Evolutionary conservation across 1,139 yeast genomes (phyloP), one percentile per base, ranked within the genome.

Genomic region (Pichia sp.): DNA sequence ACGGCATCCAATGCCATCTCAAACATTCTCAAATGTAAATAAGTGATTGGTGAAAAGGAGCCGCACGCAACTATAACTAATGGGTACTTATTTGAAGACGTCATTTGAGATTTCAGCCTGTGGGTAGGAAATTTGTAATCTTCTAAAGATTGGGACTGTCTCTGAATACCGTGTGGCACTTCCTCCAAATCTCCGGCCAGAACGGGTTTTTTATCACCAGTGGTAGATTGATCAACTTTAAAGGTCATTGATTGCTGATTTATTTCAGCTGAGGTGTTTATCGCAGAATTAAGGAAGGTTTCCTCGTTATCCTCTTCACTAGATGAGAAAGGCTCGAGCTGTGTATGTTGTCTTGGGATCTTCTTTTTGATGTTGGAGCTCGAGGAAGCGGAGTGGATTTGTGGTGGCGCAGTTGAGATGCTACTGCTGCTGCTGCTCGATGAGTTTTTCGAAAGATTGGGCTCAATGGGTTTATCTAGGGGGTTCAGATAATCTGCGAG

Each of bases 1-100:
- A 94, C 85, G n/a, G 95, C 81, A 64, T 92, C 98, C 57, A 92
- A 68, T 0, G 98, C 98, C 63, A 92, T 92, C 66, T 92, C 98
- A 66, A 92, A 92, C 97, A 92, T 92, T 50, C 99, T 75, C 59
- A 92, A 68, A 64, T 92, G 98, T 47, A 92, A 71, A 63, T 92
- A 92, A 0, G 98, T 92, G 45, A 92, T 80, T 35, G 99, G 99
- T 1, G 95, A 85, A 60, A 92, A 92, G 5, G 96, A 87, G 5
- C 99, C 98, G 65, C 98, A 92, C 2, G 98, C 97, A 31, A 92
- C 97, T 47, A 92, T 76, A 16, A 92, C 97, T 53, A 92, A 71
- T 1, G 99, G 98, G 53, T 81, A 75, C 64, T 90, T 90, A 49
- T 81, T 70, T 47, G 85, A 79, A 57, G 88, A 95, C 49, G 77